Conservation (phyloP, 208 protist species). For the Lotmaria passim region DNA sequence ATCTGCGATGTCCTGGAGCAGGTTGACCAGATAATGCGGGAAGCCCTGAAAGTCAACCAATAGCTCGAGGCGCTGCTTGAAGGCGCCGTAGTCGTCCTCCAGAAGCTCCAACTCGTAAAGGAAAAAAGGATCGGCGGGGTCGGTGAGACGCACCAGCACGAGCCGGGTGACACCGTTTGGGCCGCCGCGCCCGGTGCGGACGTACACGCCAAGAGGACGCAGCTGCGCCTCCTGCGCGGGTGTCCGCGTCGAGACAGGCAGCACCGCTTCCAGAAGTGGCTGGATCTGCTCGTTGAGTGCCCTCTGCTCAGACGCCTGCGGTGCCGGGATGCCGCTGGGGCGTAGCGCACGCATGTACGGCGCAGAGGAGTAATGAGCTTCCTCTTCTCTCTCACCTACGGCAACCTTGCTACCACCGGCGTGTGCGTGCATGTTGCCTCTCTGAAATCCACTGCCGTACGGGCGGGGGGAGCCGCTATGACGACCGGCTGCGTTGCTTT, state of each 20-base stretch:
- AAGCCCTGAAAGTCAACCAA: constrained; percentile 86
- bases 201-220: constrained; percentile 36
- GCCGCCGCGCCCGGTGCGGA: constrained; percentile 36
- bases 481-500: background rate
- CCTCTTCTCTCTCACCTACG: background rate
- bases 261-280: constrained; percentile 16
- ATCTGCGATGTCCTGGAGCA: constrained; percentile 57
- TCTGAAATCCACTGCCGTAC: background rate
- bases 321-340: background rate
- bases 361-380: background rate
- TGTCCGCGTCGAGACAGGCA: constrained; percentile 24
- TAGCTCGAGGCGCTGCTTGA: constrained; percentile 81
- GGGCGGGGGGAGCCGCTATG: background rate
- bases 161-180: constrained; percentile 51
- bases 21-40: constrained; percentile 73
- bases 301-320: constrained; percentile 1
- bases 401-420: background rate
- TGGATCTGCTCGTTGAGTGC: constrained; percentile 5
- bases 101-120: constrained; percentile 82
- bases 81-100: constrained; percentile 86
- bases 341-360: background rate
- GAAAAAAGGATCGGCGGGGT: constrained; percentile 83
- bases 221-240: constrained; percentile 12
- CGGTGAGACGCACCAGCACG: constrained; percentile 72
- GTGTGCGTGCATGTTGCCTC: background rate